Percentiles rank a stretch among this genome's conserved stretches.
Conservation (phyloP, 768 basidiomycete genomes). For the Mycena sanguinolenta region DNA sequence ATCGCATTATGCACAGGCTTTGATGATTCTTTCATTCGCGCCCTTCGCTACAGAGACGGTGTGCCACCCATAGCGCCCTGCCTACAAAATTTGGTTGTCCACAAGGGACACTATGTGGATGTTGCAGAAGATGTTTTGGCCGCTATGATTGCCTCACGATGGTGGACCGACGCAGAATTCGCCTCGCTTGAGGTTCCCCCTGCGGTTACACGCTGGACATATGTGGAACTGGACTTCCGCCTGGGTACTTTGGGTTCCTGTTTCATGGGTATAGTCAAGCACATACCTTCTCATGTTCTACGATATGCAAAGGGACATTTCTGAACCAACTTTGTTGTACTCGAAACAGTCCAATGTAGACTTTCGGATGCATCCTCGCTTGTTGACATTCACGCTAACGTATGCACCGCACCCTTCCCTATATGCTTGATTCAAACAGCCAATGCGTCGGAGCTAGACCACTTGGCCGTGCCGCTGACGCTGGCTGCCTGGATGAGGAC, state of each 20-base stretch:
- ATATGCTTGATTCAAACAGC: no score
- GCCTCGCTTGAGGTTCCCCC: neutral
- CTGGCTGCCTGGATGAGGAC: no score
- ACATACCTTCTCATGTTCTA: neutral
- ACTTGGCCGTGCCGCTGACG: no score
- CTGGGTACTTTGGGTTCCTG: no score
- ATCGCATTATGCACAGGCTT: neutral
- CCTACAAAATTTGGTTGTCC: neutral
- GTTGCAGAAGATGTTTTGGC: neutral
- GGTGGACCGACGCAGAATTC: no score
- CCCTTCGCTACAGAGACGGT: neutral
- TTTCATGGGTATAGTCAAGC: neutral
- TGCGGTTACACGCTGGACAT: neutral
- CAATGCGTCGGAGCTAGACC: no score
- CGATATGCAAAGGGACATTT: no score
- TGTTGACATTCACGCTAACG: no score
- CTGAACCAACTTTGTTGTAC: no score
- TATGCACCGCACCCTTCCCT: no score
- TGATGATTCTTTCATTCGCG: neutral
- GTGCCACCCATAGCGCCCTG: neutral
- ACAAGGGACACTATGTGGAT: neutral
- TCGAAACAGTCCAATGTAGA: no score
- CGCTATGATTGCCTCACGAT: neutral
- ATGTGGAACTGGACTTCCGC: neutral
- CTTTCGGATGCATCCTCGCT: no score